phyloP scores from a whole-genome alignment of 2,329 filamentous ascomycete genomes.

The Celoporthe dispersa region DNA sequence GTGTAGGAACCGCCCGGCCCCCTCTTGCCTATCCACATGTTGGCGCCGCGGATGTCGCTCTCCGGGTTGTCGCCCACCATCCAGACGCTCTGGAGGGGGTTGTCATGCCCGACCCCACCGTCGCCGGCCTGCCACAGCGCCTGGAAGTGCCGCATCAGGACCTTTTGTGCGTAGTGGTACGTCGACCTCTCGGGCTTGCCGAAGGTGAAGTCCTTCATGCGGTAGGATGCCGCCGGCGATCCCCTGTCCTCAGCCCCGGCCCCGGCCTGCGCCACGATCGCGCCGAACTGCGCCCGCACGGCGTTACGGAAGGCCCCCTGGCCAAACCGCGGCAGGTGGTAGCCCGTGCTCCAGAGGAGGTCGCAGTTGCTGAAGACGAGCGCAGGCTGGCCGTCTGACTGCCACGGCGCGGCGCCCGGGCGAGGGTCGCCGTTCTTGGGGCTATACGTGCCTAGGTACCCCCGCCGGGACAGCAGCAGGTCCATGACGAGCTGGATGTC shows the following conservation, averaged over 20 bases:
- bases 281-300: conserved; percentile 51
- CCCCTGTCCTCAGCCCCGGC: too few relatives aligned
- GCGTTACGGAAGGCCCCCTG: conserved; percentile 90
- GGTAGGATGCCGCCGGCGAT: conserved; percentile 35
- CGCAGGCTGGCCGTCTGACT: conserved; percentile 77
- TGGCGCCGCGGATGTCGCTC: conserved; percentile 88
- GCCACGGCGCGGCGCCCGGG: conserved; percentile 53
- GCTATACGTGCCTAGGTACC: conserved; percentile 81
- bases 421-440: conserved; percentile 65
- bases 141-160: conserved; percentile 61
- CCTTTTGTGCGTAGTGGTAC: conserved; percentile 81
- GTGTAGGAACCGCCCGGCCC: neutral
- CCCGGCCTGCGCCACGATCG: conserved; percentile 54
- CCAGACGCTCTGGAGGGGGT: conserved; percentile 71
- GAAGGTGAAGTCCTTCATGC: conserved; percentile 42
- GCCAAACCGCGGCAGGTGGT: conserved; percentile 84
- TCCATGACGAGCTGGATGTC: conserved; percentile 86
- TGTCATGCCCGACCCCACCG: neutral
- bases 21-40: conserved; percentile 65
- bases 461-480: conserved; percentile 76
- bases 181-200: conserved; percentile 82
- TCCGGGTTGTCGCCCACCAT: conserved; percentile 94
- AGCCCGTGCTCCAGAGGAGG: conserved; percentile 83
- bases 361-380: conserved; percentile 92
- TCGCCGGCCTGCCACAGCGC: conserved; percentile 42